These are phyloP conservation scores for Anthracocystis panici-leucophaei DNA, from an alignment of 1,284 basidiomycete genomes.

Conservation along the genomic window DNA sequence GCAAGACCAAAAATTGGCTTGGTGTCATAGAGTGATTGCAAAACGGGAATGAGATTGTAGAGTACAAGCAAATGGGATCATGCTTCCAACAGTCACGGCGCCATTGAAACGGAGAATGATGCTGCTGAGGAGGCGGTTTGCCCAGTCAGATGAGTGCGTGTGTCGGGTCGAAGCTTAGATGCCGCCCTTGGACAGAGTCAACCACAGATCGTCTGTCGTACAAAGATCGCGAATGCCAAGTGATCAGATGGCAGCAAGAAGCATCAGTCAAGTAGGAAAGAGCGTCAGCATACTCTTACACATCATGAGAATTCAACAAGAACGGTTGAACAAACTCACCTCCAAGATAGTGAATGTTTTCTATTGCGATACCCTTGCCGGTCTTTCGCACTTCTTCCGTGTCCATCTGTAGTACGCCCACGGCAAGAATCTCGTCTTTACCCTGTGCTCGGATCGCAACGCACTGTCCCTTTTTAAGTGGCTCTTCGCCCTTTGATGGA, in stretches of 20 bases:
- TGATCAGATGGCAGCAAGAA: conserved; percentile 1
- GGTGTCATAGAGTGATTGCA: not conserved
- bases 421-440: conserved; percentile 90
- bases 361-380: conserved; percentile 91
- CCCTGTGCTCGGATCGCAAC: conserved; percentile 94
- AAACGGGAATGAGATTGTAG: not conserved
- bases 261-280: not conserved
- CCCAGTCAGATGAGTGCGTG: not conserved
- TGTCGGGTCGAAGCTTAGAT: conserved; percentile 14
- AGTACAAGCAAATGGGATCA: not conserved
- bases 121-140: not conserved
- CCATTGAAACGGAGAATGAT: not conserved
- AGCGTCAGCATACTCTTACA: not conserved
- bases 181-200: conserved; percentile 52
- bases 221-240: not conserved
- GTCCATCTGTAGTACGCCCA: conserved; percentile 84
- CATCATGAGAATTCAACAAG: not conserved
- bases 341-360: conserved; percentile 85
- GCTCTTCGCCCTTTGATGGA: conserved; percentile 73
- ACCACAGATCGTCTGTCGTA: conserved; percentile 56
- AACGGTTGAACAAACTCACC: conserved; percentile 75
- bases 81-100: not conserved
- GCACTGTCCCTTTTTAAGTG: conserved; percentile 78
- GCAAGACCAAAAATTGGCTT: too few relatives aligned
- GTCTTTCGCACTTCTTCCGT: conserved; percentile 89